Evolutionary conservation across 108 stramenopile genomes (phyloP), one percentile per base, ranked within the genome.

Genomic region (Phaeodactylum tricornutum): DNA sequence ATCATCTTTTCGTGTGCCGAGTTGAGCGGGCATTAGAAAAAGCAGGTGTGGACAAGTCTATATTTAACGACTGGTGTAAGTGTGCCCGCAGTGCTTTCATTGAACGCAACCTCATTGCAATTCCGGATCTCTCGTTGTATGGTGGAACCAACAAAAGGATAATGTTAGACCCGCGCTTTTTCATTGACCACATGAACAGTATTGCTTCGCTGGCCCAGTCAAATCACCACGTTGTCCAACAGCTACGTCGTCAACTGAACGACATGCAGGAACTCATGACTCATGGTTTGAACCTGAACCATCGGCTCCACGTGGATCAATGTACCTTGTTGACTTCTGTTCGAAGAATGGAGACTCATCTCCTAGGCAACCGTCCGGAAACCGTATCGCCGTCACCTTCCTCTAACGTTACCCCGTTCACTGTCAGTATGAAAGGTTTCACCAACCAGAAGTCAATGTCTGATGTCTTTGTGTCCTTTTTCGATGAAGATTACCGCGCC

Each of bases 1-100:
- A 9, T 34, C 50, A 34, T n/a, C 34, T 50, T 15, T 50, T 36
- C 16, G 35, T 37, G 15, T 36, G 33, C n/a, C 34, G 50, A 34
- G 15, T 42, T 16, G 41, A 42, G 17, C 41, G 15, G 41, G 15
- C 41, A 7, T 42, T 42, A 16, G 41, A 42, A 42, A 42, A 42
- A 42, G 41, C 15, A 16, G 41, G 41, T 9, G 41, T 42, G 15
- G 41, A 42, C 41, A 42, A 42, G 15, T 9, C 17, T 16, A 16
- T 16, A 9, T 42, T 42, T 16, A 16, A 15, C 7, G n/a, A 42
- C 9, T 42, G 41, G 41, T 42, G 41, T 16, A 42, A 42, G 15
- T 9, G 15, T 42, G 41, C 41, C n/a, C 41, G 41, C n/a, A 42
- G 15, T 9, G 41, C 41, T 9, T 42, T 42, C 41, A 7, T 42